A percentile compares a stretch with the other conserved stretches of the same genome.
phyloP scores from a whole-genome alignment of 441 rosid species.

The Theobroma grandiflorum region DNA sequence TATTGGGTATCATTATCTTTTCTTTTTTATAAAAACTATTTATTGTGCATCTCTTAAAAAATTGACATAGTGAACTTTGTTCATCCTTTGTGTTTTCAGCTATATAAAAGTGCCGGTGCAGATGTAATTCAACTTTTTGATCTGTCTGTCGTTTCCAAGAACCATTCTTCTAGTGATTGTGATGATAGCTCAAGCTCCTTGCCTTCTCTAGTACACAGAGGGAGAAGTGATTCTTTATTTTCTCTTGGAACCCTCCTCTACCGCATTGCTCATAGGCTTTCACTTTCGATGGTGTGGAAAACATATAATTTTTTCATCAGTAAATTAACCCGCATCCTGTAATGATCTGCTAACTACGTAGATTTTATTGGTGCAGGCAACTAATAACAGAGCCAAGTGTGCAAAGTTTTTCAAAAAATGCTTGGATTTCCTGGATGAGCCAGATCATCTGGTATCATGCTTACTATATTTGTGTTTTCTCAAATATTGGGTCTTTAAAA shows the following conservation, averaged over 20 bases:
- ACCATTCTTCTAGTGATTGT: slow-evolving; percentile 56
- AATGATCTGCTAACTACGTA: slow-evolving; percentile 30
- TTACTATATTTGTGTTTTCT: slow-evolving; percentile 25
- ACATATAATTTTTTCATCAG: slow-evolving; percentile 17
- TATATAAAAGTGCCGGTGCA: slow-evolving; percentile 92
- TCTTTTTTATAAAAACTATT: slow-evolving; percentile 2
- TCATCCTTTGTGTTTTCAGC: slow-evolving; percentile 54
- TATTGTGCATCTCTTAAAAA: slow-evolving; percentile 15
- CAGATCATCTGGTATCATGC: slow-evolving; percentile 78
- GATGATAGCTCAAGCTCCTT: slow-evolving; percentile 62
- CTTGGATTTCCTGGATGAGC: slow-evolving; percentile 83
- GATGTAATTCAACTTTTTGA: slow-evolving; percentile 95
- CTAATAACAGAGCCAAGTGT: slow-evolving; percentile 78
- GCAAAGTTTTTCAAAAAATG: slow-evolving; percentile 81
- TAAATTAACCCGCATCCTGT: slow-evolving; percentile 24
- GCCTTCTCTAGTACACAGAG: slow-evolving; percentile 67
- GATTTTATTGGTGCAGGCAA: slow-evolving; percentile 57
- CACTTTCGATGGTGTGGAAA: slow-evolving; percentile 79
- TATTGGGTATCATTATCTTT: slow-evolving; percentile 71
- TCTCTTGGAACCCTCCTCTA: slow-evolving; percentile 92
- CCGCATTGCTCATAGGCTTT: slow-evolving; percentile 92
- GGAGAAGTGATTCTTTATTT: slow-evolving; percentile 75
- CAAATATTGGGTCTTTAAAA: background rate
- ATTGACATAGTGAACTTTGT: slow-evolving; percentile 10
- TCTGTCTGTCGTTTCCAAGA: slow-evolving; percentile 83